A percentile compares a stretch with the other conserved stretches of the same genome.
These are phyloP conservation scores for Grigorovia yakushimaensis DNA, from an alignment of 805 yeast genomes.

Conservation along the genomic window DNA sequence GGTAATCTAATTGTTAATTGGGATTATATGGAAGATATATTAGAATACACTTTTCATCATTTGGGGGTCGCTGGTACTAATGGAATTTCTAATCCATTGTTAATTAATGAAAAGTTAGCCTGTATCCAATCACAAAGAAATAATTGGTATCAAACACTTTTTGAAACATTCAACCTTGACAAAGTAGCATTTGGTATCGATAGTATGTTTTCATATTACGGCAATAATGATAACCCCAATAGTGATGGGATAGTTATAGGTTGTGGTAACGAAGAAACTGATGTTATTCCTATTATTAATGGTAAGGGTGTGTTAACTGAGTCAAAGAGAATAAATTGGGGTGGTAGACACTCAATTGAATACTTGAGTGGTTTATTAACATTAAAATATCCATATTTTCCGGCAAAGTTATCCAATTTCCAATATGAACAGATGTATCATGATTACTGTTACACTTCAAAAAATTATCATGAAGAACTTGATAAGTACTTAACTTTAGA, in stretches of 20 bases:
- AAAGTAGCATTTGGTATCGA: conserved; percentile 75
- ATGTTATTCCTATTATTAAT: conserved; percentile 69
- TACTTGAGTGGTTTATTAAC: conserved; percentile 55
- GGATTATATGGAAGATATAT: conserved; percentile 75
- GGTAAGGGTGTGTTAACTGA: conserved; percentile 57
- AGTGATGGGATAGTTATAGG: conserved; percentile 67
- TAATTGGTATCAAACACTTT: conserved; percentile 70
- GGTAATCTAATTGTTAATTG: conserved; percentile 83
- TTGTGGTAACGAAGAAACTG: conserved; percentile 74
- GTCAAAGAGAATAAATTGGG: conserved; percentile 82
- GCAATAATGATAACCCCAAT: conserved; percentile 39
- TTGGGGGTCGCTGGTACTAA: conserved; percentile 51
- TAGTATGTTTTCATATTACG: conserved; percentile 64
- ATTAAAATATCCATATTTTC: conserved; percentile 87
- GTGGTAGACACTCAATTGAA: conserved; percentile 65
- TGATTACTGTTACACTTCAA: conserved; percentile 70
- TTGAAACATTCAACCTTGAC: conserved; percentile 74
- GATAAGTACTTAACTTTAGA: conserved; percentile 48
- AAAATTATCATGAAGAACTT: conserved; percentile 57
- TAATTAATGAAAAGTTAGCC: conserved; percentile 71
- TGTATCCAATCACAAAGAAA: conserved; percentile 60
- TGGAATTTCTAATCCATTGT: conserved; percentile 63
- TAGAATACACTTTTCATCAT: conserved; percentile 79
- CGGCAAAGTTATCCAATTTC: conserved; percentile 51
- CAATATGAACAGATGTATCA: conserved; percentile 63